A percentile compares a stretch with the other conserved stretches of the same genome.
Evolutionary conservation across 148 eudicot species (phyloP).

Genomic region (Camellia lanceoleosa): DNA sequence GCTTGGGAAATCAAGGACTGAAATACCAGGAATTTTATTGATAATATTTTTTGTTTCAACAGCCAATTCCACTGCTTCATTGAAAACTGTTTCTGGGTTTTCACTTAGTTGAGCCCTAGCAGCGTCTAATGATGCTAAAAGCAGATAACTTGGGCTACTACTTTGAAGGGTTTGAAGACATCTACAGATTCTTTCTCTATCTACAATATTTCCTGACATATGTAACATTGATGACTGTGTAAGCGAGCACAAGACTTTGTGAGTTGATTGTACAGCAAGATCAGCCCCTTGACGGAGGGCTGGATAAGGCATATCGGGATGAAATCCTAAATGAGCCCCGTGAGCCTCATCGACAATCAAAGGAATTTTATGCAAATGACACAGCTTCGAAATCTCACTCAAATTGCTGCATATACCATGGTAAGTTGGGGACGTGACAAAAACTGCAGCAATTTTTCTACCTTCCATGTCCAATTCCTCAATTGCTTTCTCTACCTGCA

Average conservation of each 20-base stretch:
- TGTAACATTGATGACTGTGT: constrained; percentile 87
- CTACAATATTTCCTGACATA: constrained; percentile 41
- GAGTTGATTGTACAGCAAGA: constrained; percentile 72
- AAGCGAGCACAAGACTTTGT: constrained; percentile 74
- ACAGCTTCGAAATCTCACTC: constrained; percentile 45
- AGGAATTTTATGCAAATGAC: constrained; percentile 48
- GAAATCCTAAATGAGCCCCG: constrained; percentile 84
- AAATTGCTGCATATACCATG: constrained; percentile 74
- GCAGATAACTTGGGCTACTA: constrained; percentile 70
- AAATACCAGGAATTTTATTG: constrained; percentile 45
- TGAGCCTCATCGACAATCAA: constrained; percentile 83
- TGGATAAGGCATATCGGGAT: constrained; percentile 50
- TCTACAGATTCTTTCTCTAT: constrained; percentile 51
- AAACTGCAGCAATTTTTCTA: constrained; percentile 61
- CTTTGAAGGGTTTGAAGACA: constrained; percentile 84
- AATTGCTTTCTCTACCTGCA: constrained; percentile 65
- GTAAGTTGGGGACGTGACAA: constrained; percentile 68
- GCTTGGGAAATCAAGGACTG: constrained; percentile 34
- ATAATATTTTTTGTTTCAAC: constrained; percentile 37
- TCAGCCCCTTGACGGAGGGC: constrained; percentile 79
- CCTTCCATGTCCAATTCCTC: constrained; percentile 52
- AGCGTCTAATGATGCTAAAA: constrained; percentile 76
- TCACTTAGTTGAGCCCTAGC: constrained; percentile 53
- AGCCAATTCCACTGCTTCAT: constrained; percentile 46
- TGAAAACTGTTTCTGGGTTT: constrained; percentile 35